phyloP scores from a whole-genome alignment of 2,329 filamentous ascomycete species.

The Diaporthe velutina region DNA sequence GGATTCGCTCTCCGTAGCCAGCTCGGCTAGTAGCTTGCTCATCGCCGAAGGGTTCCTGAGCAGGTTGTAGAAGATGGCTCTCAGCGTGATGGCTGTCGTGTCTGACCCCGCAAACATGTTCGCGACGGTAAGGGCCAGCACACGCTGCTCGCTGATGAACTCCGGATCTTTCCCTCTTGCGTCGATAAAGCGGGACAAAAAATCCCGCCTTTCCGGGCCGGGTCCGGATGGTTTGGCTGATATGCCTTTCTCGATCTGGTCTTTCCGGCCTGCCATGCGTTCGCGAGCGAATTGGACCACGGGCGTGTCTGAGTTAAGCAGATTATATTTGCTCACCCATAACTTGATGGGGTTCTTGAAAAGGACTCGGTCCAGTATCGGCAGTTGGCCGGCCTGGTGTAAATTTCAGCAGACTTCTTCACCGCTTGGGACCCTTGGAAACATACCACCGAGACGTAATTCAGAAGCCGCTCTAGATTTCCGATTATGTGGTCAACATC shows the following conservation, averaged over 20 bases:
- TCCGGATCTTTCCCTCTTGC: conserved; percentile 1
- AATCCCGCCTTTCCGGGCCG: conserved; percentile 2
- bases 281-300: conserved; percentile 7
- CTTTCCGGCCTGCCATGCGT: conserved; percentile 11
- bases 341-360: conserved; percentile 19
- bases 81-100: conserved; percentile 9
- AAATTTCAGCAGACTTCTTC: not conserved
- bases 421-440: too few species aligned
- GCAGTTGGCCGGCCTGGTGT: conserved; percentile 14
- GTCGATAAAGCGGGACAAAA: conserved; percentile 6
- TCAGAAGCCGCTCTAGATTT: not conserved
- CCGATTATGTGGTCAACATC: conserved; percentile 27
- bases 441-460: not conserved
- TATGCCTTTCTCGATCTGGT: conserved; percentile 8
- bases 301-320: not conserved
- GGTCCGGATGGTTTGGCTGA: not conserved
- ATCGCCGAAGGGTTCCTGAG: not conserved
- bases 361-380: not conserved
- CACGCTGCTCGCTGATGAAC: conserved; percentile 23
- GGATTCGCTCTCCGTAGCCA: not conserved
- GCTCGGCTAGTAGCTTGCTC: not conserved
- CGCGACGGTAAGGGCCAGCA: conserved; percentile 17
- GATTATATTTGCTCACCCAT: not conserved
- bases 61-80: conserved; percentile 27
- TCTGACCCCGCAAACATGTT: conserved; percentile 31